Evolutionary conservation across 2,329 filamentous ascomycete species (phyloP).

Genomic region (Aspergillus sp.): DNA sequence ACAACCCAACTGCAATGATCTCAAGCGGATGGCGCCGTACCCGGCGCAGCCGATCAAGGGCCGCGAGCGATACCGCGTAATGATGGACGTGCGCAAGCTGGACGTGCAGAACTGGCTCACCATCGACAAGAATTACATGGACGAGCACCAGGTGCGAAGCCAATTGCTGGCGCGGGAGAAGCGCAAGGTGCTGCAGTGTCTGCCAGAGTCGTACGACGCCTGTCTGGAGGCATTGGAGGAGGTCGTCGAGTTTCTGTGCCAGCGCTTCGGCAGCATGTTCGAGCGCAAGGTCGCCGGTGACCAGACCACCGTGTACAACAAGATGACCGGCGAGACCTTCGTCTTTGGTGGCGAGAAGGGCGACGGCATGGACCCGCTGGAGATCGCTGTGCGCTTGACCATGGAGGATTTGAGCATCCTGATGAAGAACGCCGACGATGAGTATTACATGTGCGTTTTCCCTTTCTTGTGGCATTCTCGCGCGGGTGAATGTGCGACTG

Average conservation of each 20-base stretch:
- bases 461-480: too few species aligned
- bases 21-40: conserved; percentile 36
- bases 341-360: conserved; percentile 32
- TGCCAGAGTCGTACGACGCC: conserved; percentile 43
- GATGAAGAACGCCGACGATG: conserved; percentile 43
- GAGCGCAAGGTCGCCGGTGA: conserved; percentile 24
- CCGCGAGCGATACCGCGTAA: conserved; percentile 39
- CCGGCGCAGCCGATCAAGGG: conserved; percentile 39
- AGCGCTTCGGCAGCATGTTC: conserved; percentile 45
- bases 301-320: conserved; percentile 39
- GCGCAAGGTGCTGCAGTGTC: conserved; percentile 44
- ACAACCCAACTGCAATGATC: conserved; percentile 21
- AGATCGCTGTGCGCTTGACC: conserved; percentile 48
- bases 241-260: conserved; percentile 45
- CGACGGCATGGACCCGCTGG: conserved; percentile 42
- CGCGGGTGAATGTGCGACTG: background rate
- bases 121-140: conserved; percentile 46
- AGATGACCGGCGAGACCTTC: conserved; percentile 45
- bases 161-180: conserved; percentile 39
- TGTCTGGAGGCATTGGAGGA: conserved; percentile 49
- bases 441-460: conserved; percentile 47
- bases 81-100: conserved; percentile 49
- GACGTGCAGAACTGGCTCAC: conserved; percentile 48
- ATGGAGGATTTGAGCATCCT: conserved; percentile 54
- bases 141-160: conserved; percentile 42